These are phyloP conservation scores for Immersiporthe knoxdaviesiana DNA, from an alignment of 2,329 filamentous ascomycete species.

Conservation along the genomic window DNA sequence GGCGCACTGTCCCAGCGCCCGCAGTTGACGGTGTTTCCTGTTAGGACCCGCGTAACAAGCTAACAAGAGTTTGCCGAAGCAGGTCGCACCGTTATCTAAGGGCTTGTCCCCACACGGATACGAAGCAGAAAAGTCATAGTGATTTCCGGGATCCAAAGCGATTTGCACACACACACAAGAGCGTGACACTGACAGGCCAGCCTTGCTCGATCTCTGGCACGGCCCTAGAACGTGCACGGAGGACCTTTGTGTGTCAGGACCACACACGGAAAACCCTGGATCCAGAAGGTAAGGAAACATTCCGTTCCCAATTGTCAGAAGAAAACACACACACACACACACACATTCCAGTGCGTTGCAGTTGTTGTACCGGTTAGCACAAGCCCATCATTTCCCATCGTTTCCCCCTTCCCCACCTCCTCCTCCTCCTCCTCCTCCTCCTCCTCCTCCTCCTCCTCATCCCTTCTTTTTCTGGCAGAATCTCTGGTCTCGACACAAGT, in stretches of 20 bases:
- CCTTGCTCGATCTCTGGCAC: slow-evolving; percentile 19
- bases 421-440: neutral
- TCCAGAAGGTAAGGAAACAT: slow-evolving; percentile 30
- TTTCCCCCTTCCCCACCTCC: neutral
- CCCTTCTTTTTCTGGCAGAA: too few relatives aligned
- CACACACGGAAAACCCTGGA: slow-evolving; percentile 16
- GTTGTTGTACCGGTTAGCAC: slow-evolving; percentile 20
- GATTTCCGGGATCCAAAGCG: slow-evolving; percentile 24
- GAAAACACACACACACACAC: too few relatives aligned
- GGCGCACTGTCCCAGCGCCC: slow-evolving; percentile 21
- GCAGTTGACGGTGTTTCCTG: neutral
- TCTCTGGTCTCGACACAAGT: slow-evolving; percentile 16
- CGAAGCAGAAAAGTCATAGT: slow-evolving; percentile 14
- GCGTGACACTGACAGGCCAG: slow-evolving; percentile 23
- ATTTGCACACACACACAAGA: slow-evolving; percentile 18
- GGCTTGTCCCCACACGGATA: slow-evolving; percentile 14
- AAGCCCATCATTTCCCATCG: neutral
- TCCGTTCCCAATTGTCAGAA: slow-evolving; percentile 25
- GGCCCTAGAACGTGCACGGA: slow-evolving; percentile 23
- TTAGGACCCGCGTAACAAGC: neutral
- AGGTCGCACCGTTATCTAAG: slow-evolving; percentile 15
- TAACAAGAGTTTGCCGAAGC: slow-evolving; percentile 11
- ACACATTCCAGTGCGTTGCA: slow-evolving; percentile 30
- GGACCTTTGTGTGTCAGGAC: slow-evolving; percentile 20
- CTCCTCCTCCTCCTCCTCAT: too few relatives aligned